These are phyloP conservation scores for Umbilicus rupestris DNA, from an alignment of 164 flowering plant genomes.

Conservation along the genomic window DNA sequence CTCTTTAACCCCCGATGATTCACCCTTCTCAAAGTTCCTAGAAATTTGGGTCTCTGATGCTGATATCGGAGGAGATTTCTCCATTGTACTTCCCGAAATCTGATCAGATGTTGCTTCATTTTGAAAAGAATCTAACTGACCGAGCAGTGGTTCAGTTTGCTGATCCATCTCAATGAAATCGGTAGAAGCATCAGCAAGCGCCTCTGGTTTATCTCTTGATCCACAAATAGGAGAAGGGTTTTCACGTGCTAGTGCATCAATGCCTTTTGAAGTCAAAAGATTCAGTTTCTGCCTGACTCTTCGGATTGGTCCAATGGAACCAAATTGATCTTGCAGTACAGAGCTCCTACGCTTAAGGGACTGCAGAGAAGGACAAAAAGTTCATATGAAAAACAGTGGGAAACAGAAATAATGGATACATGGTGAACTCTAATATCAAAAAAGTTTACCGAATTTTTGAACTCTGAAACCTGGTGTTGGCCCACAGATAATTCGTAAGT, in stretches of 20 bases:
- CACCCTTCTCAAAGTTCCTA: conserved; percentile 1
- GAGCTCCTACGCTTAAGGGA: conserved; percentile 2
- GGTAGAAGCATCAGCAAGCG: background rate
- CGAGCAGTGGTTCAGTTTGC: background rate
- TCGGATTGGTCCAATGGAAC: conserved; percentile 8
- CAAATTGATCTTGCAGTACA: conserved; percentile 5
- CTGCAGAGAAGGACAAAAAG: background rate
- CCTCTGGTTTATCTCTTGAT: background rate
- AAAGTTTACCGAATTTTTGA: background rate
- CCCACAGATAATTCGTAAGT: background rate
- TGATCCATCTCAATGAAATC: background rate
- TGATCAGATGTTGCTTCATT: background rate
- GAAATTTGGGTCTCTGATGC: background rate
- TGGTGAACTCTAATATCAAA: background rate
- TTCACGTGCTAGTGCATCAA: background rate
- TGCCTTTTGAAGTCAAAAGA: background rate
- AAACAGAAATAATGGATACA: background rate
- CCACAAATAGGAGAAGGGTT: background rate
- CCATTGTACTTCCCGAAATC: background rate
- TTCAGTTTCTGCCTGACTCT: conserved; percentile 7
- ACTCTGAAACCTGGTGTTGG: background rate
- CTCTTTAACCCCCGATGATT: background rate
- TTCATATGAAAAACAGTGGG: background rate
- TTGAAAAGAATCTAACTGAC: background rate
- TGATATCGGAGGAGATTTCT: background rate